These are phyloP conservation scores for Termitomyces sp. DNA, from an alignment of 768 basidiomycete genomes.

Conservation along the genomic window DNA sequence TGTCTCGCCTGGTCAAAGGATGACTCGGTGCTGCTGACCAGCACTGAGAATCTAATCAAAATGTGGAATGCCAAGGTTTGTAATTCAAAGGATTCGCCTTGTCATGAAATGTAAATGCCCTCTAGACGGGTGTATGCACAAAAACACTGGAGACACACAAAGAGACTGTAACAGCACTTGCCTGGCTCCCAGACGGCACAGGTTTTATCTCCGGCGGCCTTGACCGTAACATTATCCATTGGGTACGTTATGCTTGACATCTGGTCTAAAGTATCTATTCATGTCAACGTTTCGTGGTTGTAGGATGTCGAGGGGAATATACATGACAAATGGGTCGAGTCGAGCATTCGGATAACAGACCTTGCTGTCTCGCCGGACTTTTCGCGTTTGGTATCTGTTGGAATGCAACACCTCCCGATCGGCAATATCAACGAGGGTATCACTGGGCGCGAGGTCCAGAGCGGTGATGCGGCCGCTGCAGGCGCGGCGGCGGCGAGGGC, in stretches of 20 bases:
- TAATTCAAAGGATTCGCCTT: not conserved
- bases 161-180: constrained; percentile 81
- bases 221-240: constrained; percentile 78
- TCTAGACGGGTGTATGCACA: constrained; percentile 70
- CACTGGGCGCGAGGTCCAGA: constrained; percentile 12
- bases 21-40: constrained; percentile 77
- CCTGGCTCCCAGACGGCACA: constrained; percentile 84
- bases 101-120: not conserved
- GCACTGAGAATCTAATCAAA: constrained; percentile 75
- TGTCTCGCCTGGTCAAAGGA: constrained; percentile 93
- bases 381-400: constrained; percentile 79
- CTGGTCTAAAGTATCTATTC: not conserved
- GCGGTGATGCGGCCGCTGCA: constrained; percentile 14
- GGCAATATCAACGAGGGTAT: constrained; percentile 17
- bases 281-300: constrained; percentile 10
- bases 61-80: constrained; percentile 87
- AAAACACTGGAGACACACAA: constrained; percentile 64
- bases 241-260: constrained; percentile 45
- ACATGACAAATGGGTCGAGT: constrained; percentile 62
- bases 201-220: constrained; percentile 89
- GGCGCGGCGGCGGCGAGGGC: constrained; percentile 28
- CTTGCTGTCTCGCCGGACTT: constrained; percentile 85
- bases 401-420: constrained; percentile 34
- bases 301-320: constrained; percentile 76
- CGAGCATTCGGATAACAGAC: constrained; percentile 79